These are phyloP conservation scores for Neurospora tetrasperma DNA, from an alignment of 495 filamentous ascomycete species.

Conservation along the genomic window DNA sequence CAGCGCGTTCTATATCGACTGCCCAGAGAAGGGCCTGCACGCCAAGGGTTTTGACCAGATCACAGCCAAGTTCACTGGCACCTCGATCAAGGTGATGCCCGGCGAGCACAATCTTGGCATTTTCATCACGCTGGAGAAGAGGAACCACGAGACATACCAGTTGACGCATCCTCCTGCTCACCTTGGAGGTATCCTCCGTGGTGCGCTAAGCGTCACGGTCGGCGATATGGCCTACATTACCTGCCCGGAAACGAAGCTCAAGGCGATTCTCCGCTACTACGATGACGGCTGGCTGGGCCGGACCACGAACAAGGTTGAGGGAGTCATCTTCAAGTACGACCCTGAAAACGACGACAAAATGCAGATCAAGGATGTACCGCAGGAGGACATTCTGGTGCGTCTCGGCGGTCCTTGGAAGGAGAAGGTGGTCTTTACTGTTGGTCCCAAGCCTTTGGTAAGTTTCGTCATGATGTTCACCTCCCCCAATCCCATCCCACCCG, in stretches of 20 bases:
- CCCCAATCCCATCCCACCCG: not conserved
- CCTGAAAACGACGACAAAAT: constrained; percentile 67
- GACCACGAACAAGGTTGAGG: constrained; percentile 82
- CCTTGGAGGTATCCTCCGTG: constrained; percentile 77
- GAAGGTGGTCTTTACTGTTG: constrained; percentile 43
- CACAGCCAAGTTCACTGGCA: constrained; percentile 95
- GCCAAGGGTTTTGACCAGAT: constrained; percentile 92
- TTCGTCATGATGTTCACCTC: not conserved
- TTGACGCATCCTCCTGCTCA: constrained; percentile 91
- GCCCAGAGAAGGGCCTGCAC: constrained; percentile 79
- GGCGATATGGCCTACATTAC: constrained; percentile 78
- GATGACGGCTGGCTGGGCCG: constrained; percentile 94
- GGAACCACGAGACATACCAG: constrained; percentile 84
- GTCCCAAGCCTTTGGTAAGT: constrained; percentile 42
- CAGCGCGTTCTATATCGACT: constrained; percentile 90
- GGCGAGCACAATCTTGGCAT: constrained; percentile 93
- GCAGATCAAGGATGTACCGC: constrained; percentile 73
- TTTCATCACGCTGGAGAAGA: constrained; percentile 73
- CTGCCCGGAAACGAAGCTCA: constrained; percentile 77
- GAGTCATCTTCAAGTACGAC: constrained; percentile 81
- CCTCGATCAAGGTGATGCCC: constrained; percentile 79
- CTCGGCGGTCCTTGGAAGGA: constrained; percentile 75
- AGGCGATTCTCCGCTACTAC: constrained; percentile 81
- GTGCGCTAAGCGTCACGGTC: constrained; percentile 73
- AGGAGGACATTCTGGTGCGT: constrained; percentile 71